Conservation (phyloP, 345 rosid species). For the Streptanthus diversifolius region DNA sequence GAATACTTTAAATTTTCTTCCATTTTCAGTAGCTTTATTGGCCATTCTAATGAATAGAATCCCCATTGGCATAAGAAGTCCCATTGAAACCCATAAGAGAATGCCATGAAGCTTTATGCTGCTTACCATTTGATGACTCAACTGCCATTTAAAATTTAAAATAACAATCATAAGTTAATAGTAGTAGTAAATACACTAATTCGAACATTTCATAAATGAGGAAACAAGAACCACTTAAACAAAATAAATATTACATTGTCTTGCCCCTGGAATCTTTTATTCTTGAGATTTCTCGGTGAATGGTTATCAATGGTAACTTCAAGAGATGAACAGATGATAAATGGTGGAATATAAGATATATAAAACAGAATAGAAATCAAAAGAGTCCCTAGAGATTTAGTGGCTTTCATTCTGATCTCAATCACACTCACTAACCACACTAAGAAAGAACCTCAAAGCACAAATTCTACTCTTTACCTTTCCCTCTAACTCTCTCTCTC, state of each 20-base stretch:
- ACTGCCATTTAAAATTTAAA: conserved; percentile 30
- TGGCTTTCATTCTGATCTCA: conserved; percentile 9
- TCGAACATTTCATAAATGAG: not conserved
- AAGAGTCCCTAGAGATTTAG: not conserved
- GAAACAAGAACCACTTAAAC: not conserved
- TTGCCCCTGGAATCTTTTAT: conserved; percentile 14
- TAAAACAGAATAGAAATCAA: conserved; percentile 13
- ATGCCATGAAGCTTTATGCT: conserved; percentile 71
- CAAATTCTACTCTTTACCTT: not conserved
- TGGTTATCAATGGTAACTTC: conserved; percentile 30
- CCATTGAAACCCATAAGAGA: conserved; percentile 85
- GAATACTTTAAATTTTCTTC: conserved; percentile 48
- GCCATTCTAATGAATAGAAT: conserved; percentile 69
- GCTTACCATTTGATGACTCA: conserved; percentile 46
- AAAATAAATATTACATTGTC: not conserved
- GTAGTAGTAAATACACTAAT: not conserved
- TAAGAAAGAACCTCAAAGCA: not conserved
- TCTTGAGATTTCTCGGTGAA: conserved; percentile 22
- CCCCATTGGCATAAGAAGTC: conserved; percentile 78
- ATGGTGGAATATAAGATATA: conserved; percentile 9
- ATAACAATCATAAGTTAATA: not conserved
- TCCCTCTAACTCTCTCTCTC: not conserved
- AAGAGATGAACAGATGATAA: conserved; percentile 24
- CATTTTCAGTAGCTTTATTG: conserved; percentile 45
- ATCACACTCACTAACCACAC: conserved; percentile 4